These are phyloP conservation scores for Mortierella sp. DNA, from an alignment of 371 early-diverging fungal genomes.

Conservation along the genomic window DNA sequence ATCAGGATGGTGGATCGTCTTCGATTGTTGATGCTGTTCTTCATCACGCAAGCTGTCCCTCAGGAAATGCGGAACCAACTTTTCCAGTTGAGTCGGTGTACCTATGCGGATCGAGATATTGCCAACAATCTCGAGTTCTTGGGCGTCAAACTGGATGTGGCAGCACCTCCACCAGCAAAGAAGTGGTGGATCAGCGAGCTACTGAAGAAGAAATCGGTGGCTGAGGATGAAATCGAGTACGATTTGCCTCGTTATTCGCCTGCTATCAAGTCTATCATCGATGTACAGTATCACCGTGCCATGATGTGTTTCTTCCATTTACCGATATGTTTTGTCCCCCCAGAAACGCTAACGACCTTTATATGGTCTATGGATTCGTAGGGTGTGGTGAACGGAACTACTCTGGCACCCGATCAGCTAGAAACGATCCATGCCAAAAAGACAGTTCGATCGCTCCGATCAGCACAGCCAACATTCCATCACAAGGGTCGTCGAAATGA, in stretches of 20 bases:
- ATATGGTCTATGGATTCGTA: background rate
- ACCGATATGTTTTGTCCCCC: no score
- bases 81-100: constrained; percentile 50
- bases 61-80: constrained; percentile 55
- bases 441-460: constrained; percentile 52
- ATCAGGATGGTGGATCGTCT: constrained; percentile 77
- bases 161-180: constrained; percentile 50
- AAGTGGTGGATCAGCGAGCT: constrained; percentile 44
- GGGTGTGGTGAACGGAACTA: constrained; percentile 42
- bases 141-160: constrained; percentile 69
- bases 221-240: constrained; percentile 70
- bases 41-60: constrained; percentile 77
- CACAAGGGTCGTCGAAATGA: constrained; percentile 55
- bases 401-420: constrained; percentile 40
- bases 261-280: constrained; percentile 61
- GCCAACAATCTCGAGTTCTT: constrained; percentile 81
- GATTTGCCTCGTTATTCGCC: constrained; percentile 80
- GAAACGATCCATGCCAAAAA: constrained; percentile 52
- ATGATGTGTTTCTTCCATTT: no score
- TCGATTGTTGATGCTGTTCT: constrained; percentile 88
- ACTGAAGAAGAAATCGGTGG: constrained; percentile 57
- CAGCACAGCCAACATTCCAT: constrained; percentile 52
- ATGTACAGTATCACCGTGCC: constrained; percentile 26
- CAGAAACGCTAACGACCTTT: no score
- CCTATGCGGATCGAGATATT: constrained; percentile 75